Evolutionary conservation across 306 rosid species (phyloP), one percentile per base, ranked within the genome.

Genomic region (Oxytropis ochrocephala): DNA sequence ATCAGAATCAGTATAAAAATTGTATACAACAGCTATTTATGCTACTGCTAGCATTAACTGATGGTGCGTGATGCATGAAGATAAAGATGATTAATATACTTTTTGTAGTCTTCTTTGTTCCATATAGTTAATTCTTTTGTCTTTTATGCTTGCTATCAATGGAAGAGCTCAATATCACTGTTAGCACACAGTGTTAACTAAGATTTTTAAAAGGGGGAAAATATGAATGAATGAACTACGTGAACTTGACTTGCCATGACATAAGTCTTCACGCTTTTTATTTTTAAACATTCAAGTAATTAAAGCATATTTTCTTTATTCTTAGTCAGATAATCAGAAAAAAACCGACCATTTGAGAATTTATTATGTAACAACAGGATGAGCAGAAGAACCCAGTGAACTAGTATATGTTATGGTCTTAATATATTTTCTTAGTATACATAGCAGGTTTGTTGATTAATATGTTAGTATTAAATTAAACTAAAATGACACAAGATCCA

Each of bases 401-500:
- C 49, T 21, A 38, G 50, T n/a, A n/a, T n/a, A 64, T 67, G 33
- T 44, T 48, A 64, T 84, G 92, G 61, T 12, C 53, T 68, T 49
- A 29, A 33, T 30, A 39, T 33, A 61, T n/a, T 75, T 80, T 71
- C 80, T 77, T 77, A 63, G 73, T 59, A 10, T n/a, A 58, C 10
- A 62, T 54, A 67, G 58, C 66, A 63, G 49, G 48, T 21, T 55
- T 52, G 36, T 16, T 14, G 14, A 14, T 17, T 64, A 67, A 70
- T 27, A 38, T 14, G 48, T 32, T 57, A 19, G 65, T 74, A 76
- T 71, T 65, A 68, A 74, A 63, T 63, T 47, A 79, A 75, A 58
- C 21, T 11, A 77, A 56, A n/a, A 72, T 69, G 95, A 84, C 87
- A 76, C 92, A 79, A 36, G 97, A 91, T 91, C 97, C 95, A 71